Evolutionary conservation across 257 asterid species (phyloP).

Genomic region (Nyctanthes arbortristis): DNA sequence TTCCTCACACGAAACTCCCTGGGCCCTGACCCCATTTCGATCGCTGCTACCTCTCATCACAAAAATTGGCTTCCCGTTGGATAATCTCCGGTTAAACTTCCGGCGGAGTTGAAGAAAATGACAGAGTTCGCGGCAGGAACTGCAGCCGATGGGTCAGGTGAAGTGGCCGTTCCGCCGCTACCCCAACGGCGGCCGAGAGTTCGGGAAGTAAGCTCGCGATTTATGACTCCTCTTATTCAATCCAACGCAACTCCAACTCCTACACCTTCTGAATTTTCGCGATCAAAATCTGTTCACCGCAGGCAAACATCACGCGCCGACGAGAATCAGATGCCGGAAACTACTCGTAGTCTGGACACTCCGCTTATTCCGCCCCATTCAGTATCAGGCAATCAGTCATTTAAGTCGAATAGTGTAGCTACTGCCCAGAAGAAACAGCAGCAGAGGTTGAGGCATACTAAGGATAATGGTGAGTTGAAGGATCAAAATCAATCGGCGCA

Average conservation of each 20-base stretch:
- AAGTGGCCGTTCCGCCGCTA: slow-evolving; percentile 25
- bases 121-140: slow-evolving; percentile 20
- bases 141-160: slow-evolving; percentile 14
- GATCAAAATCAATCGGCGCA: slow-evolving; percentile 33
- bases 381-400: not conserved
- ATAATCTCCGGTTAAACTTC: not conserved
- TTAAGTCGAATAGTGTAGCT: not conserved
- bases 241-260: slow-evolving; percentile 11
- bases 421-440: slow-evolving; percentile 29
- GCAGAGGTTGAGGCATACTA: slow-evolving; percentile 27
- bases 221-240: not conserved
- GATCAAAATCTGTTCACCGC: slow-evolving; percentile 1
- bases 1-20: not conserved
- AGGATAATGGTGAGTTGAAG: slow-evolving; percentile 43
- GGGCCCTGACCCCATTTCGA: not conserved
- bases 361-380: not conserved
- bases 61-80: not conserved
- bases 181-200: slow-evolving; percentile 8
- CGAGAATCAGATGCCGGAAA: slow-evolving; percentile 25
- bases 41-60: not conserved
- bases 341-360: not conserved
- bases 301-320: slow-evolving; percentile 18
- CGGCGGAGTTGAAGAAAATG: slow-evolving; percentile 18
- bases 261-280: not conserved
- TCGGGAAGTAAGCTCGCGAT: slow-evolving; percentile 1